Conservation (phyloP, 2,329 filamentous ascomycete genomes). For the Dothideomycetidae sp. region DNA sequence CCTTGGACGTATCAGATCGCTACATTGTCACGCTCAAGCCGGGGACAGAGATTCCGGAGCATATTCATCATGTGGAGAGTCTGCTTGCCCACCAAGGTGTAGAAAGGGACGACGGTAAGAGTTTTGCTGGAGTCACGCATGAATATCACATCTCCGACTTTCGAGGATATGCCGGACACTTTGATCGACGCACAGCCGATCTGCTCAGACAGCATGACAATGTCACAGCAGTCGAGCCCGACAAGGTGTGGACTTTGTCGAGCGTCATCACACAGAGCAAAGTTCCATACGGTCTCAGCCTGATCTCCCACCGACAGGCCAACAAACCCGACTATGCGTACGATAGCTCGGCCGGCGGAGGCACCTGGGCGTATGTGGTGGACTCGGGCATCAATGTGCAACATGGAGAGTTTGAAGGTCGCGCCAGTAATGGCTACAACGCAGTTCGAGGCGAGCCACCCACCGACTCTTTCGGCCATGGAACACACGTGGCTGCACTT, state of each 20-base stretch:
- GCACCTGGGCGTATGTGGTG: constrained; percentile 29
- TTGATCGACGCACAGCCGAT: not conserved
- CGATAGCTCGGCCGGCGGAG: constrained; percentile 13
- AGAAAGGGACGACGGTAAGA: not conserved
- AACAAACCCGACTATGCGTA: constrained; percentile 10
- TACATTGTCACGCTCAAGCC: not conserved
- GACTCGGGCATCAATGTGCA: constrained; percentile 20
- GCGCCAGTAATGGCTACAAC: constrained; percentile 24
- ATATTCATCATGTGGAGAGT: not conserved
- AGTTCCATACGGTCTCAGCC: constrained; percentile 15
- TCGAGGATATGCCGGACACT: not conserved
- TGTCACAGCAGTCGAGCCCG: not conserved
- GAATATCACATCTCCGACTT: not conserved
- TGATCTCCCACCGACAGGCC: constrained; percentile 12
- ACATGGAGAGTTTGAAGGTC: constrained; percentile 23
- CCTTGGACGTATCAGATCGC: not conserved
- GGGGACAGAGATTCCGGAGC: not conserved
- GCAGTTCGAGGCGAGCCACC: constrained; percentile 17
- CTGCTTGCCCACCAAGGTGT: not conserved
- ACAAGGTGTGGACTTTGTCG: not conserved
- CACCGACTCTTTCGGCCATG: constrained; percentile 44
- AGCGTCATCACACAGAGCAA: constrained; percentile 13
- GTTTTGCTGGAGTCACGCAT: not conserved
- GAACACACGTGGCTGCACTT: constrained; percentile 49
- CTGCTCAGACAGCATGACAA: not conserved